phyloP scores from a whole-genome alignment of 202 grass and related monocot species.

The Panicum hallii region DNA sequence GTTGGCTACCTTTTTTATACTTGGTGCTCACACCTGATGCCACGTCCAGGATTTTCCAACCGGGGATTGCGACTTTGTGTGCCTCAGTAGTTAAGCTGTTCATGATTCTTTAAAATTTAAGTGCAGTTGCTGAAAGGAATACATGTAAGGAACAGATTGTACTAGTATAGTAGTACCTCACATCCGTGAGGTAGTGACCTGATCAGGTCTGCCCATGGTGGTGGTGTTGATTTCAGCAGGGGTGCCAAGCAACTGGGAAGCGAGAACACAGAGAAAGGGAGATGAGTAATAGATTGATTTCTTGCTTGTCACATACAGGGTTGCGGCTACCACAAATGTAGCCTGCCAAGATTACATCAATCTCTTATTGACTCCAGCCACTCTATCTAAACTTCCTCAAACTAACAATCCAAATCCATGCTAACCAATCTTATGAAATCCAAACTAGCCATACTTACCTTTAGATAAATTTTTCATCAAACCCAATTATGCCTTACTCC shows the following conservation, averaged over 20 bases:
- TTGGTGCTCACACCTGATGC: neutral
- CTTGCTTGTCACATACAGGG: neutral
- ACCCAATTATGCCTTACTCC: neutral
- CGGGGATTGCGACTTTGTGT: neutral
- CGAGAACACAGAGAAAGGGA: neutral
- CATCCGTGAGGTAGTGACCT: neutral
- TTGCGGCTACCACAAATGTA: neutral
- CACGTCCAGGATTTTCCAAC: neutral
- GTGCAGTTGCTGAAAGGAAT: neutral
- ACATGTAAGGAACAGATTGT: neutral
- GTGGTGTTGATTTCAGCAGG: neutral
- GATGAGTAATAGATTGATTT: neutral
- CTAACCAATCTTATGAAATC: neutral
- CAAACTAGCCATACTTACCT: neutral
- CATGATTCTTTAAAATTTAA: slow-evolving; percentile 1
- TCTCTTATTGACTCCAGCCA: neutral
- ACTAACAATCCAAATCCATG: neutral
- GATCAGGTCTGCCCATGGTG: neutral
- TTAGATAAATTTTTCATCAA: neutral
- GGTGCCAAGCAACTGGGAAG: neutral
- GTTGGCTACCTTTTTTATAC: neutral
- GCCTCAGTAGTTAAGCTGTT: neutral
- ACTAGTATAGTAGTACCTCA: neutral
- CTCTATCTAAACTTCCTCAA: neutral
- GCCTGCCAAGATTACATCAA: neutral